Evolutionary conservation across 2,329 filamentous ascomycete genomes (phyloP), one percentile per base, ranked within the genome.

Genomic region (Colletotrichum agaves): DNA sequence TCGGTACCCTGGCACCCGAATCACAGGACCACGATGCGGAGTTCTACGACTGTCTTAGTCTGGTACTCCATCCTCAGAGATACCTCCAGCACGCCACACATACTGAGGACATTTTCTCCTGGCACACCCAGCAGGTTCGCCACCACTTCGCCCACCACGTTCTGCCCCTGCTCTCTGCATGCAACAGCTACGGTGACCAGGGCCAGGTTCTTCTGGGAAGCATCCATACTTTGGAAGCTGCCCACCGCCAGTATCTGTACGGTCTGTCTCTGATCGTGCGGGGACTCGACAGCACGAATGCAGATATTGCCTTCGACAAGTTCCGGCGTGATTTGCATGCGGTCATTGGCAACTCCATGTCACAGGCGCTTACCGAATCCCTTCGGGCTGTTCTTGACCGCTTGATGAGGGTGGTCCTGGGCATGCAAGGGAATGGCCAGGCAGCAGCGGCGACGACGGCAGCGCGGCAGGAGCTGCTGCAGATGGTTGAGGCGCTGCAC

Each of bases 281-380:
- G 63, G 85, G 82, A 19, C 81, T 86, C 70, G 76, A 80, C 11
- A 76, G 77, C 27, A 75, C 74, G 35, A 72, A 74, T 27, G 81
- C 78, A 61, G 75, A 77, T 50, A 74, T 76, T 35, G 80, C 80
- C 43, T 77, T 83, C 7, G 74, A 74, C 59, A 86, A 84, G 63
- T 91, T 93, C 73, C 82, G 80, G 15, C 80, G 85, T 55, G 89
- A 92, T 70, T 76, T 92, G 11, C 85, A 91, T 72, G 88, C 89
- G 21, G 82, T 91, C 21, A 84, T 92, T 69, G 85, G 87, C 49
- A 90, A 91, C 74, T 89, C 89, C 10, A 82, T 88, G 66, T 85
- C 85, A 3, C 79, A 80, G 41, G 80, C 83, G 4, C 79, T 91
- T 55, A 81, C 84, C 39, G 78, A 79, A 53, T 85, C 88, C 1